Percentiles rank a stretch among this genome's conserved stretches.
phyloP scores from a whole-genome alignment of 257 asterid species.

The Eustoma russellianum region DNA sequence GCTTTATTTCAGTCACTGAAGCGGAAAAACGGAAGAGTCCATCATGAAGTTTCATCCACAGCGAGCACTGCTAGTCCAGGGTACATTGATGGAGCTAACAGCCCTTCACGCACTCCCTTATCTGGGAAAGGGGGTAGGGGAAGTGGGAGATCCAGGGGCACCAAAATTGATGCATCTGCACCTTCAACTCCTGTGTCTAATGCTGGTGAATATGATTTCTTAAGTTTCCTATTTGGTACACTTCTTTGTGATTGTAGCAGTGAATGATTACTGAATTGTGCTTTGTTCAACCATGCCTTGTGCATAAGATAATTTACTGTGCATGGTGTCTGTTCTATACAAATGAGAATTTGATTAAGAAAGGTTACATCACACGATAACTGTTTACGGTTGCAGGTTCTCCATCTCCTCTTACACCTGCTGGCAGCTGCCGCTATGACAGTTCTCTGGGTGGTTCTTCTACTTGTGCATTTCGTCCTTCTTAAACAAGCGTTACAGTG shows the following conservation, averaged over 20 bases:
- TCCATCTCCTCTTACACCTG: constrained; percentile 83
- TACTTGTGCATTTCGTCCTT: not conserved
- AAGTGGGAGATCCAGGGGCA: constrained; percentile 46
- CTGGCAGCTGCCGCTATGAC: constrained; percentile 90
- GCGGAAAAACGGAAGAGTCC: constrained; percentile 46
- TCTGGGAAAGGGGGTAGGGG: constrained; percentile 62
- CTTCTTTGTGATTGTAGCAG: not conserved
- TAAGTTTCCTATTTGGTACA: not conserved
- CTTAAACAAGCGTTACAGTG: not conserved
- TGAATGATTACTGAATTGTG: not conserved
- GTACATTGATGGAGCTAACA: constrained; percentile 23
- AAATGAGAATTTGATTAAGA: not conserved
- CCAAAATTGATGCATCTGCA: constrained; percentile 45
- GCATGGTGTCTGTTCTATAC: not conserved
- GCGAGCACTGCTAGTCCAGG: constrained; percentile 51
- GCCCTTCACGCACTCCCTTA: constrained; percentile 66
- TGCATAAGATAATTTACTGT: not conserved
- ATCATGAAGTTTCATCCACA: constrained; percentile 38
- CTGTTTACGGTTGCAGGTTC: constrained; percentile 45
- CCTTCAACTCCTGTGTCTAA: constrained; percentile 58
- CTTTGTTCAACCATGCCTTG: not conserved
- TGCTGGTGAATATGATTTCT: constrained; percentile 41
- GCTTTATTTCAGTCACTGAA: constrained; percentile 46
- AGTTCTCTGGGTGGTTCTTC: constrained; percentile 63
- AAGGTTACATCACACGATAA: constrained; percentile 2